Evolutionary conservation across 352 stramenopile species (phyloP).

Genomic region (Globisporangium lucens): DNA sequence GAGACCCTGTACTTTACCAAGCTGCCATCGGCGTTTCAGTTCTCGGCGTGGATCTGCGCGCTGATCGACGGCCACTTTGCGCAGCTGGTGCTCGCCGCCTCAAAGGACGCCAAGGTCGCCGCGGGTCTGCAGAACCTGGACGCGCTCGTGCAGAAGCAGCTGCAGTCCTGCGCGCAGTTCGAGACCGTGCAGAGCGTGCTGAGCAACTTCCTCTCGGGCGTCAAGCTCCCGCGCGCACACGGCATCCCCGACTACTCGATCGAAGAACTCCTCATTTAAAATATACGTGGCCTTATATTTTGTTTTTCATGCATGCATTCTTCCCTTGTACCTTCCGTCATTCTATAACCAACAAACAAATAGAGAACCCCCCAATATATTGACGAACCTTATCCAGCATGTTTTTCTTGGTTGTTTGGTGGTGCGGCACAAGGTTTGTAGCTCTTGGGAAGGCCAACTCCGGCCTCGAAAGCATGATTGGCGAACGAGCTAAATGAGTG

Average conservation of each 20-base stretch:
- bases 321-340: background rate
- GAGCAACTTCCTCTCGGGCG: slow-evolving; percentile 74
- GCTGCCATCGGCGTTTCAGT: slow-evolving; percentile 40
- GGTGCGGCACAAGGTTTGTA: background rate
- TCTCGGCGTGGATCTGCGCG: slow-evolving; percentile 68
- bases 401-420: background rate
- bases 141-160: slow-evolving; percentile 49
- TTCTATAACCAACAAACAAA: slow-evolving; percentile 4
- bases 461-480: background rate
- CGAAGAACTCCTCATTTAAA: slow-evolving; percentile 68
- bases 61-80: slow-evolving; percentile 73
- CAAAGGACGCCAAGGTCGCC: slow-evolving; percentile 37
- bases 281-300: slow-evolving; percentile 11
- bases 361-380: background rate
- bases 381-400: background rate
- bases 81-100: slow-evolving; percentile 57
- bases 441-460: background rate
- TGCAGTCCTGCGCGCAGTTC: slow-evolving; percentile 53
- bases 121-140: slow-evolving; percentile 47
- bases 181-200: slow-evolving; percentile 71
- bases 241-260: slow-evolving; percentile 78
- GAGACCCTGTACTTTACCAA: slow-evolving; percentile 20
- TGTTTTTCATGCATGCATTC: background rate
- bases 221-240: slow-evolving; percentile 56
- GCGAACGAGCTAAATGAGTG: background rate